These are phyloP conservation scores for Elymus sibiricus DNA, from an alignment of 176 grass and related monocot genomes.

Conservation along the genomic window DNA sequence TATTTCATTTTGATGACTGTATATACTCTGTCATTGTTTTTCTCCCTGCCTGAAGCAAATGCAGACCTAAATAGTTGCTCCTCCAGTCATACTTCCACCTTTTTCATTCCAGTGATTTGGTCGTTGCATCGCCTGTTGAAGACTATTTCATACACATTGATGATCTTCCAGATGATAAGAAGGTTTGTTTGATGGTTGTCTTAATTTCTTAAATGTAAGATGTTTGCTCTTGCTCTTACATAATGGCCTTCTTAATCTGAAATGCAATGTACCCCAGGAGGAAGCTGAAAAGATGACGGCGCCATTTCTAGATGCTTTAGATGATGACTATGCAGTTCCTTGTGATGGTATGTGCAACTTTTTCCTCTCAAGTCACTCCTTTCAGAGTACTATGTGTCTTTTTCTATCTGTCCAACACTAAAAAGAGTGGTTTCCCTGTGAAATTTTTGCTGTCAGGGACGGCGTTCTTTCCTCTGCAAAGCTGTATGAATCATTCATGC, in stretches of 20 bases:
- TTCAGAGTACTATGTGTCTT: background rate
- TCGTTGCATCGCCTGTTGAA: slow-evolving; percentile 89
- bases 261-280: slow-evolving; percentile 40
- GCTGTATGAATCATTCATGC: slow-evolving; percentile 97
- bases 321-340: slow-evolving; percentile 81
- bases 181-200: slow-evolving; percentile 47
- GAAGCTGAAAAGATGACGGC: slow-evolving; percentile 55
- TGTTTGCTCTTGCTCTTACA: background rate
- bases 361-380: background rate
- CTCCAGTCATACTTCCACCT: background rate
- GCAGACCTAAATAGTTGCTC: background rate
- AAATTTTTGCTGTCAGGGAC: slow-evolving; percentile 56
- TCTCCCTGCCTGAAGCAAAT: slow-evolving; percentile 22
- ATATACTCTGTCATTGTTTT: slow-evolving; percentile 13
- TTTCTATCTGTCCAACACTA: background rate
- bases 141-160: slow-evolving; percentile 97
- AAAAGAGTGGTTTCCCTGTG: background rate
- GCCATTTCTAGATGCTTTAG: slow-evolving; percentile 62
- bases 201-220: background rate
- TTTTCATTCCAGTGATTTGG: slow-evolving; percentile 68
- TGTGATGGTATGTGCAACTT: slow-evolving; percentile 59
- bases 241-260: slow-evolving; percentile 20
- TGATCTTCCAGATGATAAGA: slow-evolving; percentile 76
- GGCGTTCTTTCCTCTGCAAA: slow-evolving; percentile 93
- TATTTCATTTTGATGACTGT: slow-evolving; percentile 20